Evolutionary conservation across 1,284 basidiomycete species (phyloP), one percentile per base, ranked within the genome.

Genomic region (Phenoliferia sp.): DNA sequence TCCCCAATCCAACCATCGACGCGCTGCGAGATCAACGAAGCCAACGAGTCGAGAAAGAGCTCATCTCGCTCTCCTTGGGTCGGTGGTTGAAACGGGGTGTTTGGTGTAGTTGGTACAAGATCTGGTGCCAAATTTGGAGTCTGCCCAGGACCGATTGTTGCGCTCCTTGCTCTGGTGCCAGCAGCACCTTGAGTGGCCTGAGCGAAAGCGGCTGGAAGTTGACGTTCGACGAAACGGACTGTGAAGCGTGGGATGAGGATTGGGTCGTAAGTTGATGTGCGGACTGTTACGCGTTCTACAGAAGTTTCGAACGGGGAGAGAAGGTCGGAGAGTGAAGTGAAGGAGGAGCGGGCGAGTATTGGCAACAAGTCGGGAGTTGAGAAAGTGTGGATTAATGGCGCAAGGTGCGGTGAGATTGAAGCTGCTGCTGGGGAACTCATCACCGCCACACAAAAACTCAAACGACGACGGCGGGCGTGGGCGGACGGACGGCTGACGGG

Each of bases 31-130:
- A 73, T 32, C 58, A 7, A 3, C 1, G 50, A 32, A 16, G 64
- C 62, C 29, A 73, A n/a, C 0, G 60, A 59, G 48, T 73, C 71
- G 65, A 73, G 66, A n/a, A 69, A 73, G 50, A 71, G 64, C 31
- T 69, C 71, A 62, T 71, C 71, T n/a, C 64, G 64, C 26, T 69
- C 55, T 10, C 58, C 35, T 31, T 67, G 68, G 16, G 39, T 19
- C 28, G 62, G 68, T 36, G 33, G 39, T 29, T 39, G 9, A 57
- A 54, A 59, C 5, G 63, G 59, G 3, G 63, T 63, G 3, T 17
- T 0, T 9, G 65, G 59, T 10, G 60, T 59, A 3, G 44, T 4
- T n/a, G 62, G 62, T 7, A 31, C 54, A 19, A n/a, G n/a, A n/a
- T n/a, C n/a, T n/a, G n/a, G n/a, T n/a, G n/a, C n/a, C n/a, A n/a